phyloP scores from a whole-genome alignment of 2,329 filamentous ascomycete species.

The Aspergillus pseudoviridinutans region DNA sequence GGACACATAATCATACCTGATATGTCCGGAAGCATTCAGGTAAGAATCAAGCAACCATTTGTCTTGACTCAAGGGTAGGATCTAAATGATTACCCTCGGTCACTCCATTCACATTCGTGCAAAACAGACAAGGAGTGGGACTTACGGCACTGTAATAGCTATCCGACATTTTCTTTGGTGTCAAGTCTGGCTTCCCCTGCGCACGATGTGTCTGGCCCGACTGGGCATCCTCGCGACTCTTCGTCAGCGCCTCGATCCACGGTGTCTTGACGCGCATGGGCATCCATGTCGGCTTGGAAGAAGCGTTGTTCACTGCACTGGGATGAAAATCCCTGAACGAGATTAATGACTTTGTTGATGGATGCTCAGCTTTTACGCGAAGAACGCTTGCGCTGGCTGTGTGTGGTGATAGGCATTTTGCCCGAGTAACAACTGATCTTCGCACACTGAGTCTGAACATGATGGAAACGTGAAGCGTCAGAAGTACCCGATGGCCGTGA shows the following conservation, averaged over 20 bases:
- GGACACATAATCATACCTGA: conserved; percentile 47
- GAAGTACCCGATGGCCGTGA: neutral
- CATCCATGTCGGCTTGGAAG: conserved; percentile 41
- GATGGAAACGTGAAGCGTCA: neutral
- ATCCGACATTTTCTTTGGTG: conserved; percentile 66
- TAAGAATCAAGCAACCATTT: conserved; percentile 76
- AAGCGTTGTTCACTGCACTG: conserved; percentile 20
- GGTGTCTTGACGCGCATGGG: conserved; percentile 61
- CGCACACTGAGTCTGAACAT: conserved; percentile 16
- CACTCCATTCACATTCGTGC: conserved; percentile 13
- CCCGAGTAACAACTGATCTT: conserved; percentile 7
- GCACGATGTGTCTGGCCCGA: conserved; percentile 17
- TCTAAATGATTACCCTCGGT: conserved; percentile 37
- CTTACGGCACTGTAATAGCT: conserved; percentile 65
- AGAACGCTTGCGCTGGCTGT: conserved; percentile 4
- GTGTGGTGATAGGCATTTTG: conserved; percentile 16
- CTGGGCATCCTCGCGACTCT: conserved; percentile 45
- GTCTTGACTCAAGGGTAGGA: conserved; percentile 66
- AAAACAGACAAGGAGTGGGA: conserved; percentile 13
- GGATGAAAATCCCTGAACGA: conserved; percentile 24
- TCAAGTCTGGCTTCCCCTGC: conserved; percentile 51
- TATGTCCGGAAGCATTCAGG: conserved; percentile 70
- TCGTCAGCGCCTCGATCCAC: conserved; percentile 62
- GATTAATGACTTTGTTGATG: conserved; percentile 4
- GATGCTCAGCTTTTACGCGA: conserved; percentile 3